Conservation (phyloP, 768 basidiomycete genomes). For the Vararia minispora region DNA sequence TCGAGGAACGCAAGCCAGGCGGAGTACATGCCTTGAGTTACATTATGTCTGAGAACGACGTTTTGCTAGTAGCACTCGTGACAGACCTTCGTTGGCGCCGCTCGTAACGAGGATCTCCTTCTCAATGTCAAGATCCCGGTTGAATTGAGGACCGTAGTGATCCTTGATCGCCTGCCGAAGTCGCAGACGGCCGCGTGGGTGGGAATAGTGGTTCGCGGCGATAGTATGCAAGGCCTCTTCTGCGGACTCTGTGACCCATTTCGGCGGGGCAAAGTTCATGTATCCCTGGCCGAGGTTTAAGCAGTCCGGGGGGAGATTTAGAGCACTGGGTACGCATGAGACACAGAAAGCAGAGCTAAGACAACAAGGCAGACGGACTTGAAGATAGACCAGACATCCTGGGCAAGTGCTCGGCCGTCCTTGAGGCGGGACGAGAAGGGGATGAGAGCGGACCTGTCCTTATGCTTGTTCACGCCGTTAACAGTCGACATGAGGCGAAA, state of each 20-base stretch:
- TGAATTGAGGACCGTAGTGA: constrained; percentile 59
- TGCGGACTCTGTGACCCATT: constrained; percentile 70
- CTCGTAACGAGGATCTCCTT: constrained; percentile 89
- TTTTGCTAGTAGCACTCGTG: background rate
- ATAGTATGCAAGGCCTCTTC: constrained; percentile 52
- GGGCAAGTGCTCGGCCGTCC: constrained; percentile 66
- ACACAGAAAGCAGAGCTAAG: constrained; percentile 7
- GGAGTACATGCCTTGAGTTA: constrained; percentile 84
- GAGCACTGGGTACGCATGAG: constrained; percentile 41
- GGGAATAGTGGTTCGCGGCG: constrained; percentile 77
- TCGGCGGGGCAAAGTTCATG: constrained; percentile 86
- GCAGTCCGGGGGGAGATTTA: constrained; percentile 81
- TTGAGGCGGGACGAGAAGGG: constrained; percentile 61
- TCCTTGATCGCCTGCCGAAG: constrained; percentile 80
- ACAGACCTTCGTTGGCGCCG: constrained; percentile 88
- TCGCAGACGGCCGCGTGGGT: constrained; percentile 80
- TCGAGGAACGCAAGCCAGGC: constrained; percentile 89
- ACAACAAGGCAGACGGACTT: constrained; percentile 35
- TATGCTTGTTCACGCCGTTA: constrained; percentile 1
- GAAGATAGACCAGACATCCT: constrained; percentile 90
- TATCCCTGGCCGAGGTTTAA: constrained; percentile 90
- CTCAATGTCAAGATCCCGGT: constrained; percentile 69
- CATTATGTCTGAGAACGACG: constrained; percentile 4
- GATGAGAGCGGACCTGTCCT: constrained; percentile 40
- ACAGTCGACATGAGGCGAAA: too few species aligned